Evolutionary conservation across 106 monocot genomes (phyloP).

Genomic region (Amphibolis antarctica): DNA sequence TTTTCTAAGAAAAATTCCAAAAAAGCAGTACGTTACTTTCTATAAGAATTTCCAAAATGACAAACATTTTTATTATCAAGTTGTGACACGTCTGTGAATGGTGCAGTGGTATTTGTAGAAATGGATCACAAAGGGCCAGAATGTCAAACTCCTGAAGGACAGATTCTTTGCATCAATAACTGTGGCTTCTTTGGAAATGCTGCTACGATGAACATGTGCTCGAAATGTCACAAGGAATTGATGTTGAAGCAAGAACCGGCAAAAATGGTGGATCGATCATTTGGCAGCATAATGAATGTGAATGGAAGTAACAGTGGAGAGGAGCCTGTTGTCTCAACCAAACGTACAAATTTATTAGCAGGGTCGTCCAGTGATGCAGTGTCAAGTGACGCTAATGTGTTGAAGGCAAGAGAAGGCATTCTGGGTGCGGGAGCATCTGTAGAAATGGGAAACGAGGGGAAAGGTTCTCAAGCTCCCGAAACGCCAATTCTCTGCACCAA

Average conservation of each 20-base stretch:
- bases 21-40: no score
- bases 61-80: no score
- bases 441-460: slow-evolving; percentile 51
- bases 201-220: slow-evolving; percentile 68
- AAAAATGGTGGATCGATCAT: slow-evolving; percentile 27
- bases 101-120: no score
- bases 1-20: no score
- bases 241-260: slow-evolving; percentile 33
- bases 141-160: slow-evolving; percentile 44
- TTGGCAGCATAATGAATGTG: slow-evolving; percentile 30
- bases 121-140: slow-evolving; percentile 59
- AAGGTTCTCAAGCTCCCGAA: slow-evolving; percentile 42
- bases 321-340: slow-evolving; percentile 5
- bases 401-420: no score
- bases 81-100: no score
- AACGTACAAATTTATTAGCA: no score
- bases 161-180: slow-evolving; percentile 58
- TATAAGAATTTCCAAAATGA: no score
- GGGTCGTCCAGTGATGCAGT: no score
- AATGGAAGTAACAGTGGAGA: slow-evolving; percentile 14
- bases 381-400: no score
- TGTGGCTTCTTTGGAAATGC: slow-evolving; percentile 67
- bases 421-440: no score
- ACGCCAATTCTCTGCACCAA: slow-evolving; percentile 53
- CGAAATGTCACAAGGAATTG: slow-evolving; percentile 58